A percentile compares a stretch with the other conserved stretches of the same genome.
Evolutionary conservation across 805 yeast species (phyloP).

Genomic region (Lachancea sp.): DNA sequence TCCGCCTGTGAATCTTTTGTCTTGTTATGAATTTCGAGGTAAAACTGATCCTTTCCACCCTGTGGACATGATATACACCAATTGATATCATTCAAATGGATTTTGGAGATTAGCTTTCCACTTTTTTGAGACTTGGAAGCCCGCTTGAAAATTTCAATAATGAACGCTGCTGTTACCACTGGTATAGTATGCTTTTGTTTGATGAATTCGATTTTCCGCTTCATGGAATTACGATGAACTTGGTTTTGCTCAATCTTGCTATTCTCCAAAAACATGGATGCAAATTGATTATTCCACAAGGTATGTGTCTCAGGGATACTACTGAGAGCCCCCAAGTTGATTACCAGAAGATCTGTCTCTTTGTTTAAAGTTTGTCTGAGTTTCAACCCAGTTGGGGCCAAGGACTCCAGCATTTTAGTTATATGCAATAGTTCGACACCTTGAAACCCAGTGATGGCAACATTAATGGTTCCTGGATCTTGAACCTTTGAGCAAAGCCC

Average conservation of each 20-base stretch:
- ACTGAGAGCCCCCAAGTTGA: conserved; percentile 27
- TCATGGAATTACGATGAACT: conserved; percentile 30
- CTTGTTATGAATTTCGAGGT: conserved; percentile 14
- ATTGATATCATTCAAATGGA: conserved; percentile 24
- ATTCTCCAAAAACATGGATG: conserved; percentile 22
- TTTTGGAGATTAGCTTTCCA: conserved; percentile 4
- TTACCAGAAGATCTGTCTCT: conserved; percentile 26
- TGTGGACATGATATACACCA: conserved; percentile 34
- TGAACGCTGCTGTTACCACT: conserved; percentile 29
- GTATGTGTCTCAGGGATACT: conserved; percentile 23
- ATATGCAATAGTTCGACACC: conserved; percentile 73
- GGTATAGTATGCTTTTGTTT: conserved; percentile 29
- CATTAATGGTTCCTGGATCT: conserved; percentile 17
- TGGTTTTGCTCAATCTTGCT: conserved; percentile 16
- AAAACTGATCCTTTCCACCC: conserved; percentile 21
- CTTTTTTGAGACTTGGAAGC: conserved; percentile 4
- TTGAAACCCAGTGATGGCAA: conserved; percentile 65
- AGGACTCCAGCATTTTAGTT: conserved; percentile 49
- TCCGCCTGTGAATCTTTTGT: not conserved
- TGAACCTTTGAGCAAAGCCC: not conserved
- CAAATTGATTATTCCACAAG: conserved; percentile 28
- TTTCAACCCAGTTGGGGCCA: conserved; percentile 37
- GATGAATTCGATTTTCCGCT: conserved; percentile 30
- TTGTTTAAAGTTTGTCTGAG: conserved; percentile 25
- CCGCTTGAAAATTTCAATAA: conserved; percentile 23